Base-by-base conservation (phyloP, 1,284 basidiomycete species). In the Austroboletus olivaceoglutinosus region DNA sequence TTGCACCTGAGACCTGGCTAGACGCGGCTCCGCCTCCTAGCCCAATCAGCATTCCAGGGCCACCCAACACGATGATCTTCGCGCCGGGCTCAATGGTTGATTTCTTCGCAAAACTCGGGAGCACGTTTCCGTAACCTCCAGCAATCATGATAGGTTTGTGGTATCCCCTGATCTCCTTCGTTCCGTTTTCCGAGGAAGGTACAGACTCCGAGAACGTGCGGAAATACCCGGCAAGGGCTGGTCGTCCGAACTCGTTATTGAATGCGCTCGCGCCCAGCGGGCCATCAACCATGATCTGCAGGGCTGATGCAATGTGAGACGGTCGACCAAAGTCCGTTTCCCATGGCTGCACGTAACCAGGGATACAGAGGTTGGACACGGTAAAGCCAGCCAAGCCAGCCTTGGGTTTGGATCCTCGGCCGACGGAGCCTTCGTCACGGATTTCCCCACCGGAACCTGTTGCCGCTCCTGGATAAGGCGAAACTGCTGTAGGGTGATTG, bases 111-210 rank as follows among this genome's bases (percentile, higher is more conserved):
- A 89, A 93, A 53, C 81, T 70, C 2, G 89, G 85, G 22, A 91
- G 83, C 34, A 99, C 95, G 63, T 91, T 98, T 10, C 96, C 96
- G 52, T 96, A 83, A 37, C 96, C 96, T 44, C 96, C 96, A 16
- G 97, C 97, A 57, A 99, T 89, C 97, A 99, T 99, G 75, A 99
- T 98, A 15, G 96, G 96, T 70, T 99, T 99, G 75, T 99, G 97
- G 74, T 98, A 99, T 0, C 96, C 96, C 51, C 94, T 79, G n/a
- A 95, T 77, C 65, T 94, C 70, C 43, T 53, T 67, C 43, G 61
- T 56, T 1, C 73, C 75, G 48, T 74, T 70, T 33, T 71, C 66
- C 12, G 73, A 69, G 16, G 75, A 64, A 13, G 77, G 78, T 0
- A 91, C 78, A 39, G 80, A 78, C 69, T 95, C 88, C 18, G 85